Percentiles rank a stretch among this genome's conserved stretches.
Evolutionary conservation across 192 early-diverging fungal species (phyloP).

Genomic region (Thoreauomyces humboldtii): DNA sequence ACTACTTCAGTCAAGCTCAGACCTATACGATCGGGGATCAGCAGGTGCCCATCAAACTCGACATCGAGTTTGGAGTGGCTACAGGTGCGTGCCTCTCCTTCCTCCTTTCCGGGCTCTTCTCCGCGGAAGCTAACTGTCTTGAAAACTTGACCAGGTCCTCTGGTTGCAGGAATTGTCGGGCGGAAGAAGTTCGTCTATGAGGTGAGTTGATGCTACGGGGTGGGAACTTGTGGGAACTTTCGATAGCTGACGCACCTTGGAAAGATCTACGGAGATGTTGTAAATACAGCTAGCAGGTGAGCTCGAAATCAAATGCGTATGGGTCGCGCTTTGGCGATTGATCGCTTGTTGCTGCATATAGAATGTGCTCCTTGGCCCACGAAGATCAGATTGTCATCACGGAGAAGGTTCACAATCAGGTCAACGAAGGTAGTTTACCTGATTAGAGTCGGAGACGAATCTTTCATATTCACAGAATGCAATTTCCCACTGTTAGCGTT

Average conservation of each 20-base stretch:
- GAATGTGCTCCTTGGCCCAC: conserved; percentile 39
- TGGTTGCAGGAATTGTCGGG: conserved; percentile 54
- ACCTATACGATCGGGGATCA: conserved; percentile 16
- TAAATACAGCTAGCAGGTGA: conserved; percentile 42
- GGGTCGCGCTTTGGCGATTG: too few species aligned
- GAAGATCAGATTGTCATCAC: conserved; percentile 43
- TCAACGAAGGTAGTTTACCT: conserved; percentile 15
- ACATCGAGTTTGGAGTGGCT: conserved; percentile 42
- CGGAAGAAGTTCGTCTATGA: conserved; percentile 50
- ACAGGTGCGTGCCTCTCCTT: conserved; percentile 34
- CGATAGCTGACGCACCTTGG: too few species aligned
- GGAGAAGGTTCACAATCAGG: conserved; percentile 4
- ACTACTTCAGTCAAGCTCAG: conserved; percentile 27
- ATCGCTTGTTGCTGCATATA: too few species aligned
- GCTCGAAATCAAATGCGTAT: too few species aligned
- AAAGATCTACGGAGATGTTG: conserved; percentile 52
- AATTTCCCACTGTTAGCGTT: conserved; percentile 21
- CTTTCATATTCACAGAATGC: not conserved
- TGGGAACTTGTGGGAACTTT: too few species aligned
- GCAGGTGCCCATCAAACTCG: conserved; percentile 27
- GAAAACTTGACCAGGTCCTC: conserved; percentile 40
- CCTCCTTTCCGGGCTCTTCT: too few species aligned
- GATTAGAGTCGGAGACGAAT: too few species aligned
- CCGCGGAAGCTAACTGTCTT: too few species aligned
- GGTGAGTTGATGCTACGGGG: conserved; percentile 19